Base-by-base conservation (phyloP, 179 eudicot genomes). In the Beta corolliflora region DNA sequence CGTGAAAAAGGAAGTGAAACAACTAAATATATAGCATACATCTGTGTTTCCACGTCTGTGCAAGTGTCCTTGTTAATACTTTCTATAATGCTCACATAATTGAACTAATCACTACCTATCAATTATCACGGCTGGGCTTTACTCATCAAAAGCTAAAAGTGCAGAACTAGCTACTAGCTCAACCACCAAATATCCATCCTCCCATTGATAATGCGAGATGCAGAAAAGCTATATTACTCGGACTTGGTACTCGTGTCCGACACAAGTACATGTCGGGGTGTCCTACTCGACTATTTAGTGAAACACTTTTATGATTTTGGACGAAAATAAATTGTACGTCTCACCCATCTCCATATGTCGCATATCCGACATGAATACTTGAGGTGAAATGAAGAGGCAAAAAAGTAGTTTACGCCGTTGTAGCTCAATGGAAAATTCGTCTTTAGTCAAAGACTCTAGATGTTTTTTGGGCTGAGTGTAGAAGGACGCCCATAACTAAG, bases 341-440 rank as follows among this genome's bases (percentile, higher is more conserved):
- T 25, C 25, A 25, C 25, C 25, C 25, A 25, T 25, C 25, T 25
- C 25, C 25, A 25, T 0, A 25, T 25, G 25, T 25, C 25, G 25
- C 25, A 25, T 25, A 25, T 25, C 25, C 25, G 25, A 25, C 25
- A 25, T 25, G 25, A 25, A 25, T 25, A 25, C 25, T 25, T 25
- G 25, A 25, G 25, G 25, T 25, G 25, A 25, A 25, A 25, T 25
- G 25, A 25, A 25, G 25, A 25, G 25, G 25, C 25, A 25, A 25
- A 71, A 16, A 61, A 73, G 79, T 92, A 95, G 98, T 98, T 95
- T 89, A 46, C 86, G 93, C 87, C 97, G 91, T 88, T 95, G 99
- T 81, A 93, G 91, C 89, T 95, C 99, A 75, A 95, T 94, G 54
- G 99, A 95, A 95, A 87, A 36, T 91, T 93, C 77, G 98, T 83